Conservation (phyloP, 352 stramenopile genomes). For the Globisporangium cystogenes region DNA sequence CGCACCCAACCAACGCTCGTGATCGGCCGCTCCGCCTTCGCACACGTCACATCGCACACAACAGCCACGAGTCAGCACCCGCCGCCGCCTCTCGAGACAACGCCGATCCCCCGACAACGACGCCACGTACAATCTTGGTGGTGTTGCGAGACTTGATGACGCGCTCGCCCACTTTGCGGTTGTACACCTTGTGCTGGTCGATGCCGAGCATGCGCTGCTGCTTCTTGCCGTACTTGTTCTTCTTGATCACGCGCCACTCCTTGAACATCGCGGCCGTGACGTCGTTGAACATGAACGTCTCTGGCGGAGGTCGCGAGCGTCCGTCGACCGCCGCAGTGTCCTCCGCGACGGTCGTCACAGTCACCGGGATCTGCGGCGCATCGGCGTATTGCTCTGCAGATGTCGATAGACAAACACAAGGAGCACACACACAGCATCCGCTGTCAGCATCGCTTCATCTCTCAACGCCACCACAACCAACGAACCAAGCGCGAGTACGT, state of each 20-base stretch:
- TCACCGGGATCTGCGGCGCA: conserved; percentile 66
- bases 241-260: conserved; percentile 89
- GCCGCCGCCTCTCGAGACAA: background rate
- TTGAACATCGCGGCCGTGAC: conserved; percentile 88
- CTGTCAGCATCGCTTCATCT: too few species aligned
- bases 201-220: conserved; percentile 86
- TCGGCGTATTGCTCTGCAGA: conserved; percentile 79
- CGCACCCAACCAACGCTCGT: conserved; percentile 83
- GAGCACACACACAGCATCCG: background rate
- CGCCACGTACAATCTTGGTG: conserved; percentile 79
- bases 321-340: conserved; percentile 62
- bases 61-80: background rate
- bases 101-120: too few species aligned
- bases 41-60: background rate
- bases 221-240: conserved; percentile 89
- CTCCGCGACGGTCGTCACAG: conserved; percentile 58
- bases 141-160: conserved; percentile 87
- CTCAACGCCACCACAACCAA: background rate
- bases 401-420: background rate
- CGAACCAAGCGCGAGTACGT: conserved; percentile 10
- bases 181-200: conserved; percentile 88
- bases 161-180: conserved; percentile 86
- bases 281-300: conserved; percentile 91
- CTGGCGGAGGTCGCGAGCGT: conserved; percentile 60
- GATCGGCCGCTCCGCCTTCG: conserved; percentile 77